Percentiles rank a stretch among this genome's conserved stretches.
Evolutionary conservation across 768 basidiomycete species (phyloP).

Genomic region (Paxillus ammoniavirescens): DNA sequence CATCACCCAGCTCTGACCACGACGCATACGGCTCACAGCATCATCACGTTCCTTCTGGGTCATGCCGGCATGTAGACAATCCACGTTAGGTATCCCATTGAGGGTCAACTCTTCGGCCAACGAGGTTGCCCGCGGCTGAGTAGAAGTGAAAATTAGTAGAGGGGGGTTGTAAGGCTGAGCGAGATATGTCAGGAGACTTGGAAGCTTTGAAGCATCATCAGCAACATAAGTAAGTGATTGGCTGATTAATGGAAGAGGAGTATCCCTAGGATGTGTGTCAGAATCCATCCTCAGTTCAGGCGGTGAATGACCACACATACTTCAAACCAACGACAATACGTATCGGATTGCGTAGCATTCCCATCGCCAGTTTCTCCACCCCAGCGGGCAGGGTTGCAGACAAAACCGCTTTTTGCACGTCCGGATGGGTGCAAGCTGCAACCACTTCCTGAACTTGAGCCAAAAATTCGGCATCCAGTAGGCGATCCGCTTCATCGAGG

Average conservation of each 20-base stretch:
- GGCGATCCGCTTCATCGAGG: conserved; percentile 88
- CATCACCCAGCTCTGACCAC: conserved; percentile 92
- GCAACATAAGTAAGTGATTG: conserved; percentile 91
- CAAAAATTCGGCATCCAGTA: conserved; percentile 87
- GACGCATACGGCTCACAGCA: conserved; percentile 79
- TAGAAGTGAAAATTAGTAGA: conserved; percentile 85
- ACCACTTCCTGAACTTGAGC: conserved; percentile 87
- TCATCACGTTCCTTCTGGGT: conserved; percentile 86
- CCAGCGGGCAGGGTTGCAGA: conserved; percentile 92
- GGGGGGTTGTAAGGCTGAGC: conserved; percentile 86
- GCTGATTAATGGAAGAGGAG: conserved; percentile 85
- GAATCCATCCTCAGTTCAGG: not conserved
- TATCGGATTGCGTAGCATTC: conserved; percentile 81
- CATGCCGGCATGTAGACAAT: conserved; percentile 89
- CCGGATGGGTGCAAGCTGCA: conserved; percentile 65
- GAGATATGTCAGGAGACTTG: conserved; percentile 80
- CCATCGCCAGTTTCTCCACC: conserved; percentile 84
- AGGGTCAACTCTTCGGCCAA: conserved; percentile 79
- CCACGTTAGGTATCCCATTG: conserved; percentile 77
- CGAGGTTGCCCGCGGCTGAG: conserved; percentile 82
- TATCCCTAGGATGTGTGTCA: conserved; percentile 60
- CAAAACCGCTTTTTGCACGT: conserved; percentile 85
- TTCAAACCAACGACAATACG: conserved; percentile 96
- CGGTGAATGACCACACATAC: conserved; percentile 43
- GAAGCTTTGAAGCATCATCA: conserved; percentile 91